phyloP scores from a whole-genome alignment of 768 basidiomycete genomes.

The Pulveroboletus sp. region DNA sequence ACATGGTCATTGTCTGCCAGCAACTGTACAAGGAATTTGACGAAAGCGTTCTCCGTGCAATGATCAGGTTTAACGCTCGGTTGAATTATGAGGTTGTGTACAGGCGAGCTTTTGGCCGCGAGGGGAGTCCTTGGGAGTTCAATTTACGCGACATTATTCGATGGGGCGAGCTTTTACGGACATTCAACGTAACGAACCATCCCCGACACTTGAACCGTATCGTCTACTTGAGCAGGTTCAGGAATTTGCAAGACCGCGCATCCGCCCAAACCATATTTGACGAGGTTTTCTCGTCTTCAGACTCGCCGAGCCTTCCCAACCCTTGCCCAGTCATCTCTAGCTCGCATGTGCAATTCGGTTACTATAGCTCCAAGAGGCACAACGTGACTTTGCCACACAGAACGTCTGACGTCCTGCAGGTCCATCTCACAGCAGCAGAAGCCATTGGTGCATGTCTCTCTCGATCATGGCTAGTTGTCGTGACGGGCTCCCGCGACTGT shows the following conservation, averaged over 20 bases:
- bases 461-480: conserved; percentile 83
- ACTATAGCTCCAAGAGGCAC: conserved; percentile 40
- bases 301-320: conserved; percentile 38
- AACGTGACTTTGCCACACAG: conserved; percentile 33
- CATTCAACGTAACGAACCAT: conserved; percentile 34
- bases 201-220: conserved; percentile 63
- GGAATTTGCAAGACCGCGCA: conserved; percentile 61
- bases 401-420: conserved; percentile 53
- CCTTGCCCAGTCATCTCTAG: conserved; percentile 37
- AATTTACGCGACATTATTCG: conserved; percentile 92
- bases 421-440: conserved; percentile 64
- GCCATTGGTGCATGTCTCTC: conserved; percentile 69
- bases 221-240: conserved; percentile 85
- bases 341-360: conserved; percentile 61
- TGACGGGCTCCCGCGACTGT: conserved; percentile 66
- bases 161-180: conserved; percentile 64
- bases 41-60: conserved; percentile 50
- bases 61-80: conserved; percentile 79
- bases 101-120: conserved; percentile 63
- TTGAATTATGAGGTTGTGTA: conserved; percentile 66
- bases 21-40: conserved; percentile 65
- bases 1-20: conserved; percentile 74
- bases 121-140: conserved; percentile 96
- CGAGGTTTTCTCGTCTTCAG: conserved; percentile 40
- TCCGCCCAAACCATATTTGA: conserved; percentile 53